phyloP scores from a whole-genome alignment of 768 basidiomycete species.

The Naematelia encephala region DNA sequence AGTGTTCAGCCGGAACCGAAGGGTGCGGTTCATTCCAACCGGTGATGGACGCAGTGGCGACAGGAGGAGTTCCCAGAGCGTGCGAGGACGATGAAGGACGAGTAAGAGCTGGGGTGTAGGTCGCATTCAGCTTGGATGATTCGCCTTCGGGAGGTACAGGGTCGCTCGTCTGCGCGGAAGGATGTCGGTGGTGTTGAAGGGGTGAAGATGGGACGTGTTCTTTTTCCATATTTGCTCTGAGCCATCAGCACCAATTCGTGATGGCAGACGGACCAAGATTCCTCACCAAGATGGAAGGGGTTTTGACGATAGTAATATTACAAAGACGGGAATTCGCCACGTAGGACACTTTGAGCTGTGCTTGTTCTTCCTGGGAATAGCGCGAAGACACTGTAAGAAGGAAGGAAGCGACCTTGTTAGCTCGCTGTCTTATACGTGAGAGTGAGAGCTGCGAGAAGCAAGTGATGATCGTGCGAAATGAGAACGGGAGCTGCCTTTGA shows the following conservation, averaged over 20 bases:
- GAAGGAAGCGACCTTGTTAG: neutral
- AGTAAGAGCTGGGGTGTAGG: constrained; percentile 4
- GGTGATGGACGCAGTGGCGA: constrained; percentile 12
- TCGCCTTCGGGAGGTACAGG: constrained; percentile 2
- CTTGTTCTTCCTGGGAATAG: too few species aligned
- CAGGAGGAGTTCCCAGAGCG: constrained; percentile 12
- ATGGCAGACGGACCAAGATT: too few species aligned
- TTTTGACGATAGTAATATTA: neutral
- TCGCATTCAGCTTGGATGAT: constrained; percentile 9
- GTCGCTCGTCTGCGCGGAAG: constrained; percentile 17
- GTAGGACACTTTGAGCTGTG: too few species aligned
- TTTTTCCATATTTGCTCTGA: constrained; percentile 23
- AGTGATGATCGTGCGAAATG: neutral
- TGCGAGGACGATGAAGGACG: constrained; percentile 2
- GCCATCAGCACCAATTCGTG: neutral
- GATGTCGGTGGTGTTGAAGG: constrained; percentile 25
- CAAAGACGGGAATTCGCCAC: neutral
- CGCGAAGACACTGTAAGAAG: neutral
- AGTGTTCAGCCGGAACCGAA: constrained; percentile 1
- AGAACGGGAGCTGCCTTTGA: neutral
- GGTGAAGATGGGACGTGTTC: constrained; percentile 33
- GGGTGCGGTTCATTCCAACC: constrained; percentile 10
- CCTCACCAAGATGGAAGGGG: too few species aligned
- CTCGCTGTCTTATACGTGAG: neutral
- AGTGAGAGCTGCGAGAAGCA: neutral